These are phyloP conservation scores for Bathelium albidoporum DNA, from an alignment of 495 filamentous ascomycete genomes.

Conservation along the genomic window DNA sequence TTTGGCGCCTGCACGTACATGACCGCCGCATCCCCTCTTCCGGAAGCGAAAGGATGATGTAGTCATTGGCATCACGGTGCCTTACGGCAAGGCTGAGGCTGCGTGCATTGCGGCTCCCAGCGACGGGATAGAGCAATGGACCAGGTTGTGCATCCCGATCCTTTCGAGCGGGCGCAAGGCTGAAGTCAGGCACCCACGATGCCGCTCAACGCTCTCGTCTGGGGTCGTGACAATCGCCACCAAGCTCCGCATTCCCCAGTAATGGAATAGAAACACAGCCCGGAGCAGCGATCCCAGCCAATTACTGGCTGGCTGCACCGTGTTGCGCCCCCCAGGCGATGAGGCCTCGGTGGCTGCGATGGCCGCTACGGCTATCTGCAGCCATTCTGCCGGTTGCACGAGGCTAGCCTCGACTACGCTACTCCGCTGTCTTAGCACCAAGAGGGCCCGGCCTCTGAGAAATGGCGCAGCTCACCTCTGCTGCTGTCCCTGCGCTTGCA, in stretches of 20 bases:
- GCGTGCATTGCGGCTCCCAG: slow-evolving; percentile 4
- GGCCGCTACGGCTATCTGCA: not conserved
- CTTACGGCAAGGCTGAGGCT: slow-evolving; percentile 1
- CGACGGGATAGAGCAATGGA: not conserved
- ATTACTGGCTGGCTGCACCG: not conserved
- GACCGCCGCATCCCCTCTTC: not conserved
- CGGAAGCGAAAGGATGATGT: not conserved
- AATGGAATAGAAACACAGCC: not conserved
- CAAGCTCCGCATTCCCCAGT: not conserved
- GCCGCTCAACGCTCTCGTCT: not conserved
- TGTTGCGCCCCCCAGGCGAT: not conserved
- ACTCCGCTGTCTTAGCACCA: no score
- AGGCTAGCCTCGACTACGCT: not conserved
- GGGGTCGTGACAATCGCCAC: not conserved
- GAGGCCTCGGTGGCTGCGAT: not conserved
- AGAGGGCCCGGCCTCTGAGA: no score
- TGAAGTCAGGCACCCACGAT: not conserved
- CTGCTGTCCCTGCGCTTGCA: not conserved
- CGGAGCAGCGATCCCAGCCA: not conserved
- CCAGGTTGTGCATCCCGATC: not conserved
- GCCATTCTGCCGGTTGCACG: not conserved
- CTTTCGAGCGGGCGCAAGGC: not conserved
- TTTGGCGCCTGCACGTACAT: not conserved
- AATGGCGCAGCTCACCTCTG: not conserved
- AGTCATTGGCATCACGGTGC: not conserved